Percentiles rank a stretch among this genome's conserved stretches.
These are phyloP conservation scores for Gymnopus androsaceus DNA, from an alignment of 1,284 basidiomycete species.

Conservation along the genomic window DNA sequence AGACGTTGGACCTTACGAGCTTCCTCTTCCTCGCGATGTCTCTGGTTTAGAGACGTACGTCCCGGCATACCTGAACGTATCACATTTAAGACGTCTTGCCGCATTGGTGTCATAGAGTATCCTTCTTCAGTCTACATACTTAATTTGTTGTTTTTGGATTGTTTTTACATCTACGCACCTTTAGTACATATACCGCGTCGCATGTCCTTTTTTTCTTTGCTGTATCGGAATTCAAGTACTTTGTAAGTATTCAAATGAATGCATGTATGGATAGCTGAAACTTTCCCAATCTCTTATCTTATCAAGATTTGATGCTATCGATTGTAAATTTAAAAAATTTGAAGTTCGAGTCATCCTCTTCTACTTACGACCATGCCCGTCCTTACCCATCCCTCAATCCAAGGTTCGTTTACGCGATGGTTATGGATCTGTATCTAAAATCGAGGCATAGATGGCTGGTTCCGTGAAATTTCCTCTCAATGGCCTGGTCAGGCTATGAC, in stretches of 20 bases:
- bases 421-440: neutral
- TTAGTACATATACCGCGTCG: slow-evolving; percentile 5
- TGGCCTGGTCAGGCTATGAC: slow-evolving; percentile 98
- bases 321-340: neutral
- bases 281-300: neutral
- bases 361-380: slow-evolving; percentile 10
- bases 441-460: slow-evolving; percentile 83
- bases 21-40: slow-evolving; percentile 85
- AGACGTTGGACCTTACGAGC: slow-evolving; percentile 91
- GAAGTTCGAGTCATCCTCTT: neutral
- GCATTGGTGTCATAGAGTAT: slow-evolving; percentile 67
- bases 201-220: neutral
- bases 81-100: slow-evolving; percentile 79
- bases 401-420: slow-evolving; percentile 9
- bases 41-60: slow-evolving; percentile 88
- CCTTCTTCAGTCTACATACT: neutral
- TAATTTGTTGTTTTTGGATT: neutral
- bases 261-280: neutral
- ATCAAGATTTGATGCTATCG: neutral
- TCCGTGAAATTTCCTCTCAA: slow-evolving; percentile 94
- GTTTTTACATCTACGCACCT: slow-evolving; percentile 4
- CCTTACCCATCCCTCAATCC: slow-evolving; percentile 18
- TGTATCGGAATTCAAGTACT: slow-evolving; percentile 5
- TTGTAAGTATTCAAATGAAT: neutral
- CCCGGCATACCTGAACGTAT: slow-evolving; percentile 83